phyloP scores from a whole-genome alignment of 176 grass and related monocot genomes.

The Aegilops tauschii region DNA sequence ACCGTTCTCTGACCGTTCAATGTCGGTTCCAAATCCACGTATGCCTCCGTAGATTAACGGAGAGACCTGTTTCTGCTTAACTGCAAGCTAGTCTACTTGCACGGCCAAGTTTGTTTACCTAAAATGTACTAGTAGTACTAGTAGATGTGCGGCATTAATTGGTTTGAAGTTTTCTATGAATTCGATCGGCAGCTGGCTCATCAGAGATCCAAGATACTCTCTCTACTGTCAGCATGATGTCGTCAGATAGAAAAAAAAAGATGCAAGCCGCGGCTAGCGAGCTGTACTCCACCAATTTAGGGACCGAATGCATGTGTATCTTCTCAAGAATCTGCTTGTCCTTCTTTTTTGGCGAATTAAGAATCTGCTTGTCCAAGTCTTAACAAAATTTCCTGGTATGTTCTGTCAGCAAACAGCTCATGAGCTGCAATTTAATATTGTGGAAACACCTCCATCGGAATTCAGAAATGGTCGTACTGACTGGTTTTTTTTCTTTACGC shows the following conservation, averaged over 20 bases:
- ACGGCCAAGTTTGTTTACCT: too few species aligned
- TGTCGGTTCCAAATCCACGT: constrained; percentile 4
- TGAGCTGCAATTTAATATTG: background rate
- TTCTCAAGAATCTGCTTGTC: background rate
- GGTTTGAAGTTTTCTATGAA: background rate
- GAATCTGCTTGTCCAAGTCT: background rate
- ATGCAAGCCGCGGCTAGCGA: background rate
- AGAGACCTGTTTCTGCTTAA: background rate
- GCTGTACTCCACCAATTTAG: background rate
- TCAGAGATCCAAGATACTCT: background rate
- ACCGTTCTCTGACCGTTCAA: background rate
- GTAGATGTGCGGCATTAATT: background rate
- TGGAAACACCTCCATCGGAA: background rate
- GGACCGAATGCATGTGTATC: background rate
- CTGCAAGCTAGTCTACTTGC: background rate
- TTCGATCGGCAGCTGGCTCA: background rate
- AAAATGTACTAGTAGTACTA: too few species aligned
- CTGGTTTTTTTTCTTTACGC: background rate
- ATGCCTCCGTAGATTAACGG: background rate
- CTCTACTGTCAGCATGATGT: background rate
- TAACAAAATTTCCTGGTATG: background rate
- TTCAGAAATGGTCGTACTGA: background rate
- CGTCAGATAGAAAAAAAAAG: background rate
- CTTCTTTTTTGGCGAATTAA: background rate
- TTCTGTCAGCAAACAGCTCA: constrained; percentile 6